Evolutionary conservation across 768 basidiomycete genomes (phyloP).

Genomic region (Rhizopogon rudus): DNA sequence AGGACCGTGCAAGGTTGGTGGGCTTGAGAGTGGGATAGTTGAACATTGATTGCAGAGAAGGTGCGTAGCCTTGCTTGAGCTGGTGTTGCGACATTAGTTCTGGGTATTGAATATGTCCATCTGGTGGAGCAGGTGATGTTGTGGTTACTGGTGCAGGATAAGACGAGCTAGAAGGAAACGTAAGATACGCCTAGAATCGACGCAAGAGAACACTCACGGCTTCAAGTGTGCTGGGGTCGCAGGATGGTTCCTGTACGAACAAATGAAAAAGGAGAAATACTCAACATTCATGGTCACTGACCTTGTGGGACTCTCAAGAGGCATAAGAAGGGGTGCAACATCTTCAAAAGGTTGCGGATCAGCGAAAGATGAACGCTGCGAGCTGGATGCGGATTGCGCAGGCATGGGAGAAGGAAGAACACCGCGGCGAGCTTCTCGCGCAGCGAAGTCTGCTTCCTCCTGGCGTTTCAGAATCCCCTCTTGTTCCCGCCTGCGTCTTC

Average conservation of each 20-base stretch:
- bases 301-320: constrained; percentile 60
- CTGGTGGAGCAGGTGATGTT: constrained; percentile 54
- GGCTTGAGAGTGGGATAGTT: constrained; percentile 28
- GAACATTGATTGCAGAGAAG: constrained; percentile 78
- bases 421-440: constrained; percentile 37
- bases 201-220: constrained; percentile 26
- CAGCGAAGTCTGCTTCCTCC: constrained; percentile 52
- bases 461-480: constrained; percentile 55
- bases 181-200: constrained; percentile 3
- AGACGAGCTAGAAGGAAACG: constrained; percentile 16
- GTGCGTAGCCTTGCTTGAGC: constrained; percentile 70
- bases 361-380: constrained; percentile 31
- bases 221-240: constrained; percentile 27
- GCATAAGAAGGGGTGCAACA: constrained; percentile 38
- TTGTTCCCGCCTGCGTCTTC: constrained; percentile 46
- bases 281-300: constrained; percentile 43
- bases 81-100: constrained; percentile 79
- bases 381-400: constrained; percentile 25
- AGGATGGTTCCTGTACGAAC: constrained; percentile 15
- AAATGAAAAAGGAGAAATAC: constrained; percentile 23
- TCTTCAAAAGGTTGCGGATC: constrained; percentile 26
- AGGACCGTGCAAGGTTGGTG: constrained; percentile 31
- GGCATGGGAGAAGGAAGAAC: constrained; percentile 23
- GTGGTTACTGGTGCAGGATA: constrained; percentile 64
- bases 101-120: constrained; percentile 52